phyloP scores from a whole-genome alignment of 805 yeast genomes.

The Nakazawaea ishiwadae region DNA sequence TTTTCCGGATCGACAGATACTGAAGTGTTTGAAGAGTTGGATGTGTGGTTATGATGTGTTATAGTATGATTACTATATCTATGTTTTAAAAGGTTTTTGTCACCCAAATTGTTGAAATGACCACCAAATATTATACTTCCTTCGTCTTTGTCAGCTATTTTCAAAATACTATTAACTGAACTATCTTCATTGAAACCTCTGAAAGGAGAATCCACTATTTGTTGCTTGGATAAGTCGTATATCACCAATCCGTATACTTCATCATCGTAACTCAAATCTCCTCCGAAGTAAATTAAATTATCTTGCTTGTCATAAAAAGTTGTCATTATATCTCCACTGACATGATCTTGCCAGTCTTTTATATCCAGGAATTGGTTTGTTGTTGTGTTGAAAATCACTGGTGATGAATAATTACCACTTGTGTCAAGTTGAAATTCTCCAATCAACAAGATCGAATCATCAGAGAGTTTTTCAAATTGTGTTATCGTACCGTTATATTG shows the following conservation, averaged over 20 bases:
- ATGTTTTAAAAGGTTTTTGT: constrained; percentile 35
- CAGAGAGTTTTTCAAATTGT: not conserved
- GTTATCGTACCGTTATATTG: constrained; percentile 6
- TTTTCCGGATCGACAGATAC: constrained; percentile 52
- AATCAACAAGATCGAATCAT: constrained; percentile 2
- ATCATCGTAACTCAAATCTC: constrained; percentile 53
- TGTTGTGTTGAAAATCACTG: constrained; percentile 8
- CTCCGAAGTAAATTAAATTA: constrained; percentile 71
- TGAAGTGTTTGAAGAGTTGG: constrained; percentile 33
- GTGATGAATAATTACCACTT: constrained; percentile 1
- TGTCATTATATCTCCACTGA: constrained; percentile 36
- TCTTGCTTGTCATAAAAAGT: constrained; percentile 43
- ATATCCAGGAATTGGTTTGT: not conserved
- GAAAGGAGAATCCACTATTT: constrained; percentile 54
- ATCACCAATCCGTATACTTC: constrained; percentile 53
- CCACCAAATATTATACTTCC: constrained; percentile 78
- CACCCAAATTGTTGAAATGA: constrained; percentile 56
- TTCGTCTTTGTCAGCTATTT: constrained; percentile 30
- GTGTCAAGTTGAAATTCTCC: constrained; percentile 6
- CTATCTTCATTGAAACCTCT: constrained; percentile 68
- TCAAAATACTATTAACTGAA: constrained; percentile 56
- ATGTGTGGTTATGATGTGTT: constrained; percentile 14
- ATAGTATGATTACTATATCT: constrained; percentile 22
- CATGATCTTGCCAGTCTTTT: constrained; percentile 21
- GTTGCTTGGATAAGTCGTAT: constrained; percentile 46